A percentile compares a stretch with the other conserved stretches of the same genome.
These are phyloP conservation scores for Skeletonema grethae DNA, from an alignment of 108 stramenopile species.

Conservation along the genomic window DNA sequence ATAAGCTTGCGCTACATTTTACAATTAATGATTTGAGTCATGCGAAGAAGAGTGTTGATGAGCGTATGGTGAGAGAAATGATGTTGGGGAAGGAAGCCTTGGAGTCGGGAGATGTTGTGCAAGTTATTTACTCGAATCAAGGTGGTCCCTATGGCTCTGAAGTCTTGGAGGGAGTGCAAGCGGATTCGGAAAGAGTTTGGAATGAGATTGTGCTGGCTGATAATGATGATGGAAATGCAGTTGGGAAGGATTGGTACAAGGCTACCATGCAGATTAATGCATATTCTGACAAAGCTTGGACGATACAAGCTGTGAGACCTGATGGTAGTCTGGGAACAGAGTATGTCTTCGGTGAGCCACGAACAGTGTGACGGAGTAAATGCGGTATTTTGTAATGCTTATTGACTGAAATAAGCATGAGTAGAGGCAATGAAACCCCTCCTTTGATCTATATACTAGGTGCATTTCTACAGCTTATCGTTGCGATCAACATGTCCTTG, in stretches of 20 bases:
- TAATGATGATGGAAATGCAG: constrained; percentile 14
- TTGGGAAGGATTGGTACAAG: constrained; percentile 80
- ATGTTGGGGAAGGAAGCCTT: constrained; percentile 54
- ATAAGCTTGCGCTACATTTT: constrained; percentile 84
- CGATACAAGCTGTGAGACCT: constrained; percentile 72
- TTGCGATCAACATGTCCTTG: too few species aligned
- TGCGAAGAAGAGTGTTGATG: constrained; percentile 77
- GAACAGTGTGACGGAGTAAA: constrained; percentile 14
- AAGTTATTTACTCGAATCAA: constrained; percentile 75
- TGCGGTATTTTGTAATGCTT: too few species aligned
- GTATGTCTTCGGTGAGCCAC: constrained; percentile 51
- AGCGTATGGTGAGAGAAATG: constrained; percentile 83
- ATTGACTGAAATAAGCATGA: too few species aligned
- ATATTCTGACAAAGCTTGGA: constrained; percentile 64
- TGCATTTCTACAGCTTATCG: too few species aligned
- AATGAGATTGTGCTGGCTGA: constrained; percentile 43
- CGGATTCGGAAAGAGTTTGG: constrained; percentile 81
- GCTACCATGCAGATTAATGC: constrained; percentile 77
- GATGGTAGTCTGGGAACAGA: constrained; percentile 69
- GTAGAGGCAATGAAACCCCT: too few species aligned
- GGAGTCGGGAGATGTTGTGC: constrained; percentile 44
- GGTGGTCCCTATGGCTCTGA: constrained; percentile 90
- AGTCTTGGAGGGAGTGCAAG: constrained; percentile 71
- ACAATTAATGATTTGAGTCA: constrained; percentile 74
- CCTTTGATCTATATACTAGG: too few species aligned